Evolutionary conservation across 179 eudicot genomes (phyloP).

Genomic region (Beta lomatogona): DNA sequence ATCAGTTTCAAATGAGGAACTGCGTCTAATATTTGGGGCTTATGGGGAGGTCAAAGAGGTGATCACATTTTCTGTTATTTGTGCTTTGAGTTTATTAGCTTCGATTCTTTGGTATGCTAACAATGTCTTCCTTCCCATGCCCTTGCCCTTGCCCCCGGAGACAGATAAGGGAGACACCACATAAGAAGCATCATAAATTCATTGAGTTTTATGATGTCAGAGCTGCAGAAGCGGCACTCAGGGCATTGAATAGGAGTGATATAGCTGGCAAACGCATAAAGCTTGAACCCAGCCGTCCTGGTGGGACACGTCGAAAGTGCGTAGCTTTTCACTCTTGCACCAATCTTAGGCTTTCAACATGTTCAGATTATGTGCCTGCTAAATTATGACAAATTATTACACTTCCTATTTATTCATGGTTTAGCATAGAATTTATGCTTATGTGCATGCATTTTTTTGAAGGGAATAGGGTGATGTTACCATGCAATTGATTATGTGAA

Average conservation of each 20-base stretch:
- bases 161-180: conserved; percentile 92
- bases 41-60: conserved; percentile 98
- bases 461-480: not conserved
- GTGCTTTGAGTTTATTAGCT: conserved; percentile 3
- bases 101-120: conserved; percentile 15
- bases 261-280: conserved; percentile 95
- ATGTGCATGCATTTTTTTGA: not conserved
- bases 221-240: conserved; percentile 90
- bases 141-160: not conserved
- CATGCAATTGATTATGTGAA: not conserved
- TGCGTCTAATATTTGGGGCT: conserved; percentile 75
- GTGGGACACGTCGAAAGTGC: conserved; percentile 86
- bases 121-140: not conserved
- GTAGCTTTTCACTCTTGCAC: conserved; percentile 22
- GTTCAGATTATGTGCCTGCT: not conserved
- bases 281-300: conserved; percentile 95
- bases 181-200: conserved; percentile 84
- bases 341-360: not conserved
- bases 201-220: conserved; percentile 89
- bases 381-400: not conserved
- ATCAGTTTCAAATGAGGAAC: conserved; percentile 84
- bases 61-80: not conserved
- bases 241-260: conserved; percentile 80
- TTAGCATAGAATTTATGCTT: not conserved
- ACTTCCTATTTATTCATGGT: not conserved